These are phyloP conservation scores for Annulohypoxylon stygium DNA, from an alignment of 495 filamentous ascomycete species.

Conservation along the genomic window DNA sequence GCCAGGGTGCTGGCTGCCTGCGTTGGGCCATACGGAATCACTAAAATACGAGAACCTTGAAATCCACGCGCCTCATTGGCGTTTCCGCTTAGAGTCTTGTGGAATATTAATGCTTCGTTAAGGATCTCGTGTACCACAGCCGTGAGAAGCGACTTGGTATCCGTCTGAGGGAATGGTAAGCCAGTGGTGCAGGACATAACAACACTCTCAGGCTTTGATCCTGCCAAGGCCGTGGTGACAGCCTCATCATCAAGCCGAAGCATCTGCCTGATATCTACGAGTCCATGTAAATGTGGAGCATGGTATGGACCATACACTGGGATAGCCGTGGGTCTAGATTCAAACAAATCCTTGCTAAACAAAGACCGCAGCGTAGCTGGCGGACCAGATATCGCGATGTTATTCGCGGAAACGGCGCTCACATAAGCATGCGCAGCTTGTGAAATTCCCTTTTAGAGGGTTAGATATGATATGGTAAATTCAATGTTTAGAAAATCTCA, in stretches of 20 bases:
- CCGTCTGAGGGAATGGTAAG: conserved; percentile 57
- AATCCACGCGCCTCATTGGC: conserved; percentile 55
- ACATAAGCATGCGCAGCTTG: conserved; percentile 75
- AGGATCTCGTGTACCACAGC: conserved; percentile 71
- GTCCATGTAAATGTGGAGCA: conserved; percentile 76
- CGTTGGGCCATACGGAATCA: conserved; percentile 68
- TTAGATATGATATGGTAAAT: conserved; percentile 23
- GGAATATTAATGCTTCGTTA: conserved; percentile 68
- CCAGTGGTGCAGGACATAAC: conserved; percentile 72
- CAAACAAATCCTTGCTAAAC: conserved; percentile 65
- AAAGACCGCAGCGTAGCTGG: conserved; percentile 72
- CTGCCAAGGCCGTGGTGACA: conserved; percentile 56
- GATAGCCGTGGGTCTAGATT: conserved; percentile 70
- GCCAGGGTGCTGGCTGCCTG: conserved; percentile 60
- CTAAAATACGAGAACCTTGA: conserved; percentile 58
- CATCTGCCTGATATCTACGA: conserved; percentile 71
- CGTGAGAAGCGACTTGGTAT: conserved; percentile 63
- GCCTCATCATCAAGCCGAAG: conserved; percentile 59
- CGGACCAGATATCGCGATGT: conserved; percentile 83
- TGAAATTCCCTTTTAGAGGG: conserved; percentile 64
- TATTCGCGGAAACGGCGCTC: conserved; percentile 77
- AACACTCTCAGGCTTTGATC: conserved; percentile 64
- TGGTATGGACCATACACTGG: conserved; percentile 87
- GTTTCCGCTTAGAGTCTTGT: conserved; percentile 69
- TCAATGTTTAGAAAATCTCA: conserved; percentile 40